phyloP scores from a whole-genome alignment of 192 early-diverging fungal species.

The Coemansia sp. region DNA sequence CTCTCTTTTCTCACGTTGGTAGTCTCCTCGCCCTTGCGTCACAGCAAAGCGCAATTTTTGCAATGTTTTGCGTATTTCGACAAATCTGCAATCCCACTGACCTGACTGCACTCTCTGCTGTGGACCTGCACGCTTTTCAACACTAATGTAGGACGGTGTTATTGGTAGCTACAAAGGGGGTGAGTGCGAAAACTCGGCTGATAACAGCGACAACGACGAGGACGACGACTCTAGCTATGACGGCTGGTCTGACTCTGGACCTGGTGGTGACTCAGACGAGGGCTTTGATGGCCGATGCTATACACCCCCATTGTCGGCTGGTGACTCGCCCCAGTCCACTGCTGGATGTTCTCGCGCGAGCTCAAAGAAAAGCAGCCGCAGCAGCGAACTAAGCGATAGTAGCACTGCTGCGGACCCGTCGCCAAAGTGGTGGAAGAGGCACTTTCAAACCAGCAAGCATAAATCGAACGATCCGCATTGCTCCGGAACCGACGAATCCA shows the following conservation, averaged over 20 bases:
- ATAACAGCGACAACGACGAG: not conserved
- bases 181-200: not conserved
- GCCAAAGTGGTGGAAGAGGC: constrained; percentile 42
- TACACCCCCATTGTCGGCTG: constrained; percentile 5
- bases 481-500: not conserved
- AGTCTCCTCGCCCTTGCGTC: too few species aligned
- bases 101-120: not conserved
- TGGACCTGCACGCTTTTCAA: not conserved
- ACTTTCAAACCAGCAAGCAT: constrained; percentile 17
- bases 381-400: constrained; percentile 30
- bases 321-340: constrained; percentile 31
- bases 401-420: constrained; percentile 37
- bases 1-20: too few species aligned
- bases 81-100: too few species aligned
- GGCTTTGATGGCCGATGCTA: constrained; percentile 46
- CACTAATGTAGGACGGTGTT: not conserved
- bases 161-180: not conserved
- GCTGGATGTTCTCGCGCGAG: constrained; percentile 45
- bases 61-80: not conserved
- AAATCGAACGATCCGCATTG: constrained; percentile 6
- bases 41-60: not conserved
- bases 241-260: constrained; percentile 18
- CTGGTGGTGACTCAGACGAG: constrained; percentile 25
- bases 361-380: constrained; percentile 33
- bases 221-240: constrained; percentile 17